Conservation (phyloP, 306 rosid species). For the Cicer pinnatifidum region DNA sequence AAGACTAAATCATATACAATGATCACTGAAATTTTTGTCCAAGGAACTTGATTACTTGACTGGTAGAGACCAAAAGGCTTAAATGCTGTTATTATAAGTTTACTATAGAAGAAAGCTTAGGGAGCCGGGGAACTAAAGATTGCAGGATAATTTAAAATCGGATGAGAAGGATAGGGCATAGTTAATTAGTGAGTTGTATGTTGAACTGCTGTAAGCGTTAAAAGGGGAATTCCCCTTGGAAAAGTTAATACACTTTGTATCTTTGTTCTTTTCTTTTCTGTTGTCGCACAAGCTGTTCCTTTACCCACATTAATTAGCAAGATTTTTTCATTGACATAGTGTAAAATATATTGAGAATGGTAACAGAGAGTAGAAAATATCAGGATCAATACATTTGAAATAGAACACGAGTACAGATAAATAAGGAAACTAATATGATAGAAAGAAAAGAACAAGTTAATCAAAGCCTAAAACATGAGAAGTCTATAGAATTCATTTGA, state of each 20-base stretch:
- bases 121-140: not conserved
- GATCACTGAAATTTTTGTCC: not conserved
- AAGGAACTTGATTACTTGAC: not conserved
- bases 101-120: not conserved
- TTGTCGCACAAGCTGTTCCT: not conserved
- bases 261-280: not conserved
- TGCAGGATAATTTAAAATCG: not conserved
- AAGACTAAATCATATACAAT: conserved; percentile 31
- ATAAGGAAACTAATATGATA: not conserved
- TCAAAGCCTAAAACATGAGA: not conserved
- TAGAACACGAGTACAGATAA: not conserved
- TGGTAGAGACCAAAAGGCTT: not conserved
- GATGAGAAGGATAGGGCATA: not conserved
- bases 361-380: conserved; percentile 15
- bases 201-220: not conserved
- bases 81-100: not conserved
- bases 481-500: not conserved
- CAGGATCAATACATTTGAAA: conserved; percentile 11
- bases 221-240: not conserved
- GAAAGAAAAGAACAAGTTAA: not conserved
- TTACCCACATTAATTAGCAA: conserved; percentile 1
- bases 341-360: conserved; percentile 21
- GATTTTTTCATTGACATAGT: not conserved
- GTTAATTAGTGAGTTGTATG: not conserved
- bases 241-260: not conserved